Base-by-base conservation (phyloP, 2,329 filamentous ascomycete genomes). In the Phyllosticta citrichinensis region DNA sequence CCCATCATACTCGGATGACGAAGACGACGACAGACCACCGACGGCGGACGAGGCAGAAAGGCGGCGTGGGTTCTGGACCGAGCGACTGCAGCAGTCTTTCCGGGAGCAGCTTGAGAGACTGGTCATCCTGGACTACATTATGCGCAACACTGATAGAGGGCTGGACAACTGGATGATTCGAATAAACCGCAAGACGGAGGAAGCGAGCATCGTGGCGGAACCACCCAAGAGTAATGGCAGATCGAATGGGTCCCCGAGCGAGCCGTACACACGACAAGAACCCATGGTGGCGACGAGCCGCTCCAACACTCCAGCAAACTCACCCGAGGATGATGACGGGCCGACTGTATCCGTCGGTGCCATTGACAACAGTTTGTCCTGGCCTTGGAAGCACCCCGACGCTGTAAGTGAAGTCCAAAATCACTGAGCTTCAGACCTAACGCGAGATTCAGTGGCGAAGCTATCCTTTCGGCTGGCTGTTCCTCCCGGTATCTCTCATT, bases 141-240 rank as follows among this genome's bases (percentile, higher is more conserved):
- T 99, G 94, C 85, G 94, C 62, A 99, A 99, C 71, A 99, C 94
- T 1, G 94, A 99, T 73, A 84, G 94, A 75, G 94, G 94, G 1
- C 79, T 97, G 61, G 94, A 99, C 73, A 99, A 99, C 68, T 99
- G 94, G 94, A 99, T 99, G 94, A 91, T 99, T 71, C 94, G 91
- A 73, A 89, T 99, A 33, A 92, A 99, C 73, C 90, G 86, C 81
- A 83, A 91, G 67, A 86, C 83, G 2, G 85, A 94, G 69, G 83
- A 88, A 68, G 93, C 94, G 12, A 90, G 88, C 8, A 90, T 99
- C 65, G 87, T 88, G 17, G 91, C 91, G 0, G 91, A 97, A 63
- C 90, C 92, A 11, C 95, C 79, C 70, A 89, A 80, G 77, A 80
- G 80, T 60, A 83, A 86, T 57, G 75, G 79, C 2, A 68, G 74